Conservation (phyloP, 108 stramenopile species). For the Aurantiochytrium sp. region DNA sequence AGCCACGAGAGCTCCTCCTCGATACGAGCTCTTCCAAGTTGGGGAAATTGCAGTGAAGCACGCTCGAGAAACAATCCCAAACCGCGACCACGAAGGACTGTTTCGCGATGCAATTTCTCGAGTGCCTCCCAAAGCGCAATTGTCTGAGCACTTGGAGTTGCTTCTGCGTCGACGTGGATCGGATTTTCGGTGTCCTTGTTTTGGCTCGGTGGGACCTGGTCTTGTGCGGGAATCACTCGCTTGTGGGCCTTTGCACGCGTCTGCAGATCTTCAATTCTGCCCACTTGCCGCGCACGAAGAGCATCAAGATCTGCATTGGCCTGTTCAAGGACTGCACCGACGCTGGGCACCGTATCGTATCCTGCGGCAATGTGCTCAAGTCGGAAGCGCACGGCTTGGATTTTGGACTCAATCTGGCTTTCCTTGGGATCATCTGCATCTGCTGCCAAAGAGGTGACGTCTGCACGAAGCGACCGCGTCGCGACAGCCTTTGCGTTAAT, state of each 20-base stretch:
- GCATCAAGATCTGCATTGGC: background rate
- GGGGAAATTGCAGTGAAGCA: background rate
- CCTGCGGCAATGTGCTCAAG: background rate
- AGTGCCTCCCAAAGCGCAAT: background rate
- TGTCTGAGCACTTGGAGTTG: background rate
- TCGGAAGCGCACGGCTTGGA: background rate
- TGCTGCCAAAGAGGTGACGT: too few relatives aligned
- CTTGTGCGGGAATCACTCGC: background rate
- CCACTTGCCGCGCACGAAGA: background rate
- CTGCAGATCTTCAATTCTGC: background rate
- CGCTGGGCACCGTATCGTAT: background rate
- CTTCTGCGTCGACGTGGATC: too few relatives aligned
- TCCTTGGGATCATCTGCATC: too few relatives aligned
- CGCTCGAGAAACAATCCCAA: background rate
- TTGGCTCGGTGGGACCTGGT: too few relatives aligned
- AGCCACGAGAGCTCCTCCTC: background rate
- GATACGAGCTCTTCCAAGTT: background rate
- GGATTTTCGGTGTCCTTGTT: too few relatives aligned
- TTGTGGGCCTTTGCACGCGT: background rate
- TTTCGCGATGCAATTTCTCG: background rate
- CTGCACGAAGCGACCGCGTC: background rate
- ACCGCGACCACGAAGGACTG: background rate
- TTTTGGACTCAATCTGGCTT: background rate
- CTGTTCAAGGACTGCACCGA: background rate
- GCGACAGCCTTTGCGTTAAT: background rate